Evolutionary conservation across 805 yeast species (phyloP).

Genomic region (Torulaspora quercuum): DNA sequence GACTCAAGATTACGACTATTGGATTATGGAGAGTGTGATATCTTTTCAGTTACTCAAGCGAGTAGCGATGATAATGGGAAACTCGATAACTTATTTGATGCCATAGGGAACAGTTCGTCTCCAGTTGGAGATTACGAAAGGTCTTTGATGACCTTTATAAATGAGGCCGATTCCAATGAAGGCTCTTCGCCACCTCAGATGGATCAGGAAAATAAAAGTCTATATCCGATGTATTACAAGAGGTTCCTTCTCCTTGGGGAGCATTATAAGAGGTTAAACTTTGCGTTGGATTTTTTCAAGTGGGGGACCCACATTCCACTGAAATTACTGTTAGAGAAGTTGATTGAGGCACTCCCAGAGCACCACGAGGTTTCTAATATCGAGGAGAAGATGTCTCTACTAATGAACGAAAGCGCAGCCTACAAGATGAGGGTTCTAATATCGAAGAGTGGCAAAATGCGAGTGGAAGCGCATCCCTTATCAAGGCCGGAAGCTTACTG

Average conservation of each 20-base stretch:
- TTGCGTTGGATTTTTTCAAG: conserved; percentile 53
- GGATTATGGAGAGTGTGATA: conserved; percentile 8
- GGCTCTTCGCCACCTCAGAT: conserved; percentile 23
- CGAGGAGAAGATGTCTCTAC: conserved; percentile 17
- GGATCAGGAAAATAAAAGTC: conserved; percentile 7
- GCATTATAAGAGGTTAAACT: conserved; percentile 59
- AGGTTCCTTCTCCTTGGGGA: conserved; percentile 60
- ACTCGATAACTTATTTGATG: conserved; percentile 24
- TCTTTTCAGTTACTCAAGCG: conserved; percentile 6
- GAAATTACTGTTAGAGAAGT: conserved; percentile 40
- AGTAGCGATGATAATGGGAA: conserved; percentile 15
- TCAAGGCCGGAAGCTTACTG: conserved; percentile 25
- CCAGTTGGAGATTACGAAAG: conserved; percentile 12
- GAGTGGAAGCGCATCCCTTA: conserved; percentile 37
- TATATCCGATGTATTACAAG: conserved; percentile 23
- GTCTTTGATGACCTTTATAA: conserved; percentile 11
- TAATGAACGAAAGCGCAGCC: conserved; percentile 34
- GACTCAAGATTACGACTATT: conserved; percentile 21
- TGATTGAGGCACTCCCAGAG: conserved; percentile 37
- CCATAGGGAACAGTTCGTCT: conserved; percentile 9
- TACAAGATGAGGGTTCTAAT: conserved; percentile 50
- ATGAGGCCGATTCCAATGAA: conserved; percentile 6
- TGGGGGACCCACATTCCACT: conserved; percentile 45
- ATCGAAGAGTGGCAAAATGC: conserved; percentile 37
- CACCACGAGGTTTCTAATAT: conserved; percentile 11